Conservation (phyloP, 257 asterid species). For the Salvia miltiorrhiza region DNA sequence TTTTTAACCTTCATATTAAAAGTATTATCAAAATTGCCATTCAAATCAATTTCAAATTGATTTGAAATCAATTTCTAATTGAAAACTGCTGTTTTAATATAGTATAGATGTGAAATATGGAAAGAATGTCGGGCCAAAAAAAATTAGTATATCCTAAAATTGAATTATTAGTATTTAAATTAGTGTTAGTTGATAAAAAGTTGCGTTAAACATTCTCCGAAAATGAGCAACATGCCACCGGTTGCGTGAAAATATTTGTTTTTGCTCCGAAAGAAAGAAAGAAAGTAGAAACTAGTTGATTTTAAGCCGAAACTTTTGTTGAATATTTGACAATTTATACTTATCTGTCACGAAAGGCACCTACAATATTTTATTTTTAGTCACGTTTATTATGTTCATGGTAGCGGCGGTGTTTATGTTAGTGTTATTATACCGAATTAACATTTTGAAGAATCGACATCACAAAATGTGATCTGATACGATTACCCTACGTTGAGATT, state of each 20-base stretch:
- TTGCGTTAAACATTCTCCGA: neutral
- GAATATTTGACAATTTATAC: slow-evolving; percentile 10
- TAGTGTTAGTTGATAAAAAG: neutral
- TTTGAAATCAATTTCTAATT: too few relatives aligned
- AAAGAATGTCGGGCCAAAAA: neutral
- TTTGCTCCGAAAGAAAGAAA: neutral
- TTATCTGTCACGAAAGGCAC: slow-evolving; percentile 1
- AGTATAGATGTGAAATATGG: neutral
- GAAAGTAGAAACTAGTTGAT: slow-evolving; percentile 1
- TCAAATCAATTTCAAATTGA: too few relatives aligned
- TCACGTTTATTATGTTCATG: slow-evolving; percentile 5
- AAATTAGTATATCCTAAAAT: neutral
- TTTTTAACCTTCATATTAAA: too few relatives aligned
- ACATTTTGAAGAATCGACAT: neutral
- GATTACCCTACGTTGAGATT: too few relatives aligned
- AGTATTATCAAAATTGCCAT: too few relatives aligned
- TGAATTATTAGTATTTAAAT: neutral
- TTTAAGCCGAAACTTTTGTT: slow-evolving; percentile 8
- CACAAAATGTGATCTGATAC: neutral
- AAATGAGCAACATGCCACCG: slow-evolving; percentile 1
- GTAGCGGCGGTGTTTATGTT: neutral
- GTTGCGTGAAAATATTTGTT: slow-evolving; percentile 6
- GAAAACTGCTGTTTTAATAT: neutral
- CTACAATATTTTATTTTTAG: neutral
- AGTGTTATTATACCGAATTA: neutral